Base-by-base conservation (phyloP, 305 asterid species). In the Fraxinus nigra region DNA sequence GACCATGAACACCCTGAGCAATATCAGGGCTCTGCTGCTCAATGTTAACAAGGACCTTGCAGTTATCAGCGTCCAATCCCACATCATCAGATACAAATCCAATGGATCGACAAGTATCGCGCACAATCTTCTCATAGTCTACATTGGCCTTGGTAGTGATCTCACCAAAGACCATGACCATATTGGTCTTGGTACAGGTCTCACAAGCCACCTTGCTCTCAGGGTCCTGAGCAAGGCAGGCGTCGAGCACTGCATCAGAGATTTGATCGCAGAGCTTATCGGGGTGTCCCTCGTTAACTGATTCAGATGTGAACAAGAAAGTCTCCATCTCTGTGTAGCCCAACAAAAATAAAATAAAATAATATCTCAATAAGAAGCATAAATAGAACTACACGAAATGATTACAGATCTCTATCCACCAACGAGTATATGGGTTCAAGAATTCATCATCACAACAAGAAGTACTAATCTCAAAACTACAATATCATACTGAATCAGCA, bases 211-310 rank as follows among this genome's bases (percentile, higher is more conserved):
- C 89, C 82, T 86, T 86, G 87, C 87, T 84, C 67, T 86, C 87
- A 7, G 87, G 85, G 40, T 86, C 89, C 78, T 86, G 87, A 37
- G 83, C 85, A 26, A 86, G 85, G 89, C 89, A 84, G 72, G 89
- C 87, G 48, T 86, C 87, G 1, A 86, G 89, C 10, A 86, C 87
- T 37, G 87, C 89, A 30, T 86, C 85, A 3, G 89, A 86, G 77
- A 86, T 77, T 79, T 87, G 89, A 67, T 85, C 89, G 35, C 89
- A 87, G 22, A 87, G 87, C 87, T 87, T 87, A 86, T 87, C 89
- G 1, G 89, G 89, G 82, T 87, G 89, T 30, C 89, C 89, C 81
- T 87, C 89, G 30, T 87, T 87, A 20, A 87, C 89, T 1, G 87
- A 87, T 80, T 87, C 89, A 20, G 89, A 87, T 37, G 89, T 87